Base-by-base conservation (phyloP, 352 stramenopile genomes). In the Halophytophthora polymorphica region DNA sequence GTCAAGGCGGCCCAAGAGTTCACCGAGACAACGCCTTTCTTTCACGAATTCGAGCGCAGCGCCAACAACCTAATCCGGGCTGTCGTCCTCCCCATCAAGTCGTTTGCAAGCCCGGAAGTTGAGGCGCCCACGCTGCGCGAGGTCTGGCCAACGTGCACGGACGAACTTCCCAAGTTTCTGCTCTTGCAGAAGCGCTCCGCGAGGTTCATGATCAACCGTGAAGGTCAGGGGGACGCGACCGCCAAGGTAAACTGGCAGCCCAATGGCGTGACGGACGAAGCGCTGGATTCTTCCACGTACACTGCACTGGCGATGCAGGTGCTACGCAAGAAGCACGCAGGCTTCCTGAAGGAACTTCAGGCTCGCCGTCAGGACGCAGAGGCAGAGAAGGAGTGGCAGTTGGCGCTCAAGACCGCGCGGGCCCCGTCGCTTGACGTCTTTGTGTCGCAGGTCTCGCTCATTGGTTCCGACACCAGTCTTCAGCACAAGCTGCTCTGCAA, bases 161-260 rank as follows among this genome's bases (percentile, higher is more conserved):
- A 69, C 3, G 73, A 78, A 21, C 36, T 85, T 31, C 67, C 70
- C 0, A 88, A 86, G 64, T 69, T 77, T 25, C 21, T 89, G 23
- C 52, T 89, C 33, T 55, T 86, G 25, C 68, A 86, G 58, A 79
- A 81, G 55, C 64, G 74, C 23, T 82, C 73, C 1, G 74, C 66
- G 40, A 67, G 77, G 3, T 86, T 84, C 58, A 60, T 36, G 3
- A 59, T 74, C 36, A 47, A 66, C 12, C 61, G 56, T 3, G 51
- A 66, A n/a, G 49, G 45, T 35, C 56, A 34, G 15, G 13, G 14
- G 6, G 52, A 39, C 11, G 44, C 8, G 11, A 40, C 58, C 6
- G 39, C 39, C 2, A 53, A 57, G 22, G 40, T 62, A n/a, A 61
- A 57, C n/a, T 88, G 77, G 74, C 45, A 61, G 8, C 38, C 56